Evolutionary conservation across 2,329 filamentous ascomycete species (phyloP).

Genomic region (Aureobasidium subglaciale): DNA sequence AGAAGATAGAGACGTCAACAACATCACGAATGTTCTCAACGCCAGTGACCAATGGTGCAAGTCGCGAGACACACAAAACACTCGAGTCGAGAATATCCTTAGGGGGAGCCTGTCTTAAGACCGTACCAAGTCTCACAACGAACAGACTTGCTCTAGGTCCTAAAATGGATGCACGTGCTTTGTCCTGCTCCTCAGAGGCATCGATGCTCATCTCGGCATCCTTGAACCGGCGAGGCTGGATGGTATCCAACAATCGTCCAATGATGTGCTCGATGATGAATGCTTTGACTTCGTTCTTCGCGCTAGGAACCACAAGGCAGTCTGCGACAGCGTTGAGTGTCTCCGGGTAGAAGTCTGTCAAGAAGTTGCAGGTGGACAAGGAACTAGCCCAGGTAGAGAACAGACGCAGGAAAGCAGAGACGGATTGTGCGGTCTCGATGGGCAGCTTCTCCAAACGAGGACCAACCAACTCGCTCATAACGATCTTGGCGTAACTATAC

Average conservation of each 20-base stretch:
- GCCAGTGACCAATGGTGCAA: conserved; percentile 63
- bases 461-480: conserved; percentile 68
- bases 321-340: conserved; percentile 67
- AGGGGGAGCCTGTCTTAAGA: conserved; percentile 53
- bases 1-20: conserved; percentile 69
- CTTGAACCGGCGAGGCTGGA: conserved; percentile 41
- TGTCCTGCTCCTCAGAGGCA: conserved; percentile 33
- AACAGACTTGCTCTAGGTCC: conserved; percentile 62
- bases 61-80: conserved; percentile 69
- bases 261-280: conserved; percentile 71
- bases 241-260: conserved; percentile 53
- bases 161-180: conserved; percentile 53
- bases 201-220: conserved; percentile 8
- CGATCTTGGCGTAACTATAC: conserved; percentile 60
- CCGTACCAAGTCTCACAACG: conserved; percentile 45
- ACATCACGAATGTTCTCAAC: conserved; percentile 66
- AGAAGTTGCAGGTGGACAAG: conserved; percentile 58
- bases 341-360: conserved; percentile 53
- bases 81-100: conserved; percentile 72
- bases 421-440: conserved; percentile 77
- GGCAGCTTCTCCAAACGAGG: conserved; percentile 73
- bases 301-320: conserved; percentile 62
- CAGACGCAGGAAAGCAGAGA: conserved; percentile 75
- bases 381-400: conserved; percentile 74
- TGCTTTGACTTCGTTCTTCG: conserved; percentile 79